Base-by-base conservation (phyloP, 805 yeast species). In the Sugiyamaella marilandica region DNA sequence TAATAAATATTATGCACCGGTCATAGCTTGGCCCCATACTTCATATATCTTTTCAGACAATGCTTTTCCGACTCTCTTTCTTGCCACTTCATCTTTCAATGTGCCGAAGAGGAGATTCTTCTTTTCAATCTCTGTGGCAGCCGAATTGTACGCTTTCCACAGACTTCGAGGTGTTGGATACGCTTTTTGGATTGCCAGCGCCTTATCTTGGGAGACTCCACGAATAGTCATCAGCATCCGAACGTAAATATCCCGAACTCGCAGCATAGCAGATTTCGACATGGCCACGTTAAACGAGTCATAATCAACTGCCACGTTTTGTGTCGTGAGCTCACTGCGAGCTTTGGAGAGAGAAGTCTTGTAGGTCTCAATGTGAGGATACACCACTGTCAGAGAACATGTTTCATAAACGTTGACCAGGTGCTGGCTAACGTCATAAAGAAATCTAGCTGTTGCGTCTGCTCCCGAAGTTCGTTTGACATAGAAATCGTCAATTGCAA, bases 191-290 rank as follows among this genome's bases (percentile, higher is more conserved):
- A 94, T 82, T 7, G 81, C 80, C 9, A 81, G 64, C 0, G 99
- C 99, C 64, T 87, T 89, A 57, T 92, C 97, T 31, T 87, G 69
- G 0, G 96, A 81, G 1, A 94, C 74, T 0, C 98, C 99, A 55
- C 80, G 77, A 1, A 86, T 77, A 2, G 90, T 79, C 85, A 90
- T 81, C 19, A 94, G 75, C 84, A 89, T 82, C 44, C 79, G 74
- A 1, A 89, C 70, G 60, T 82, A 92, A 61, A 88, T 70, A 56
- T 92, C 97, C 45, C 81, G 81, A 0, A 88, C 81, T 0, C 96
- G 86, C 62, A 78, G 73, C 73, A 84, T 71, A 24, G 79, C 80
- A 1, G 85, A 75, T 64, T 94, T 94, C 2, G 84, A 80, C 67
- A 94, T 69, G 32, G 84, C 74, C 4, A 77, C 78, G 60, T 84